Conservation (phyloP, 2,329 filamentous ascomycete species). For the Exophiala calicioides region DNA sequence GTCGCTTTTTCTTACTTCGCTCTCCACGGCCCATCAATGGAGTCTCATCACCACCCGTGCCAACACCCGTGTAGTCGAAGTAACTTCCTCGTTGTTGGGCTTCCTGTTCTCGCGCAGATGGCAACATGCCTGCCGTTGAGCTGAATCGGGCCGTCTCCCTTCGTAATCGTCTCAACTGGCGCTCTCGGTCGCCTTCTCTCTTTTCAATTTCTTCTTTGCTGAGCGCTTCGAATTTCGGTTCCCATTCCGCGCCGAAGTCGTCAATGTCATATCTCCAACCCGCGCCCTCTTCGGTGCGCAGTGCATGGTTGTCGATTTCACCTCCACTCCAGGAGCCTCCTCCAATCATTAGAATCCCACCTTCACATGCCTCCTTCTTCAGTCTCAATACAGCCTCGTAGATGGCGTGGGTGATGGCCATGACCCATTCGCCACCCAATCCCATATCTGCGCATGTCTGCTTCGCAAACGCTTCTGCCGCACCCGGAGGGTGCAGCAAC, state of each 20-base stretch:
- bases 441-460: constrained; percentile 91
- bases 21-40: constrained; percentile 82
- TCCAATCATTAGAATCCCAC: constrained; percentile 73
- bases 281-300: constrained; percentile 71
- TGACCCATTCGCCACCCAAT: constrained; percentile 87
- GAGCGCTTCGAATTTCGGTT: constrained; percentile 76
- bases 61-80: constrained; percentile 56
- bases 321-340: constrained; percentile 54
- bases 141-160: constrained; percentile 92
- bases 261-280: constrained; percentile 97
- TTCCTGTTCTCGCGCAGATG: constrained; percentile 63
- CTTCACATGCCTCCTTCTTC: constrained; percentile 96
- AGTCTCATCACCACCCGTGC: constrained; percentile 59
- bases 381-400: constrained; percentile 90
- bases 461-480: constrained; percentile 88
- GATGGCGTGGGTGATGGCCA: constrained; percentile 91
- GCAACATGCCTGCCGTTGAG: constrained; percentile 75
- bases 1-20: constrained; percentile 89
- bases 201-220: constrained; percentile 98
- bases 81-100: constrained; percentile 56
- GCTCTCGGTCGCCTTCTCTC: constrained; percentile 88
- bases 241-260: constrained; percentile 80
- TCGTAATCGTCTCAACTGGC: constrained; percentile 81
- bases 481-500: constrained; percentile 83
- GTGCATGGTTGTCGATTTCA: constrained; percentile 86